Evolutionary conservation across 2,329 filamentous ascomycete species (phyloP).

Genomic region (Exophiala sp.): DNA sequence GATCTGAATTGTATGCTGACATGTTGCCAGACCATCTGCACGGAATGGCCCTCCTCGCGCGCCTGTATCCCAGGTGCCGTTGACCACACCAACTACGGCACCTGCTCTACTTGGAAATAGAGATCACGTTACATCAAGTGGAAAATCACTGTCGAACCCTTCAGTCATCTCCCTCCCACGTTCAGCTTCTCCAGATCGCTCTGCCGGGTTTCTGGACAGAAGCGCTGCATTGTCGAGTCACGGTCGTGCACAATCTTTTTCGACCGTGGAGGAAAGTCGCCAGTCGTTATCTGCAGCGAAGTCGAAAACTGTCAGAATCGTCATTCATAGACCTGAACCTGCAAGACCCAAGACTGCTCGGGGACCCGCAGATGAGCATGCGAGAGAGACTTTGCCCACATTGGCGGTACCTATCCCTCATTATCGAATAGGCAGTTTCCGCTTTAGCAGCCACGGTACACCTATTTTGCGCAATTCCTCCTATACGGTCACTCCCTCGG

Average conservation of each 20-base stretch:
- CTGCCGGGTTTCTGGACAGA: not conserved
- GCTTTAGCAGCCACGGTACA: conserved; percentile 73
- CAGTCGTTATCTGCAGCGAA: conserved; percentile 40
- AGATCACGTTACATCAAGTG: conserved; percentile 4
- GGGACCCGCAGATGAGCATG: conserved; percentile 35
- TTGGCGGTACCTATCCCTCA: conserved; percentile 77
- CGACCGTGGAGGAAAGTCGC: conserved; percentile 65
- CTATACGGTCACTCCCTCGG: conserved; percentile 52
- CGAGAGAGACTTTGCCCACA: conserved; percentile 47
- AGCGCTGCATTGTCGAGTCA: conserved; percentile 22
- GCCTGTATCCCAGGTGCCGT: conserved; percentile 47
- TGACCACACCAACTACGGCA: conserved; percentile 55
- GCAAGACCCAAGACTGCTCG: conserved; percentile 64
- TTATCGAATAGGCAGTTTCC: conserved; percentile 76
- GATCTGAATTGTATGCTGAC: conserved; percentile 1
- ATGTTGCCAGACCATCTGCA: conserved; percentile 51
- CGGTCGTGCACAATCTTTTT: conserved; percentile 60
- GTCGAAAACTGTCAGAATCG: conserved; percentile 69
- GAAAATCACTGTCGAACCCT: conserved; percentile 1
- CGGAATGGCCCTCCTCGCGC: conserved; percentile 36
- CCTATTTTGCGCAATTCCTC: conserved; percentile 77
- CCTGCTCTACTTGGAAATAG: conserved; percentile 25
- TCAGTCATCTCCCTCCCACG: conserved; percentile 13
- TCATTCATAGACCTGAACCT: conserved; percentile 69
- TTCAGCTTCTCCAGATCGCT: conserved; percentile 8